Evolutionary conservation across 106 monocot genomes (phyloP).

Genomic region (Agapanthus africanus): DNA sequence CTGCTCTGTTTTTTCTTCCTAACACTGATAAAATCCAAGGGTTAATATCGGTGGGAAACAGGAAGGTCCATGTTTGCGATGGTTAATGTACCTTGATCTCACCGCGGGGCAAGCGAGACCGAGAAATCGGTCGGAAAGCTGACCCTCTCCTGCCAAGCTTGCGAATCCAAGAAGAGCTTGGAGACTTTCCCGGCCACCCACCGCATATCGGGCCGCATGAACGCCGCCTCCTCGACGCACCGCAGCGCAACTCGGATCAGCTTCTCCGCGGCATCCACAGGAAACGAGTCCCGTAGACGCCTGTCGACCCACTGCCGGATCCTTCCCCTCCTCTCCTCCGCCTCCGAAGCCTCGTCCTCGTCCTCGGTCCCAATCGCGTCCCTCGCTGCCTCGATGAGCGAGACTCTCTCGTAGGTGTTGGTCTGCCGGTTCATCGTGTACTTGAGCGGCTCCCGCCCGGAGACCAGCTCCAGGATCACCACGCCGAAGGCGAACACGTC

Average conservation of each 20-base stretch:
- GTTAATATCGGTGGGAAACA: too few species aligned
- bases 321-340: conserved; percentile 23
- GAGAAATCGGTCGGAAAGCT: conserved; percentile 36
- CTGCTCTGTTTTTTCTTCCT: too few species aligned
- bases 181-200: conserved; percentile 66
- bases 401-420: conserved; percentile 24
- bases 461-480: conserved; percentile 69
- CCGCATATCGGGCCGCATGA: conserved; percentile 47
- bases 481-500: conserved; percentile 74
- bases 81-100: too few species aligned
- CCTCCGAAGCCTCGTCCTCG: background rate
- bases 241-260: conserved; percentile 41
- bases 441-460: conserved; percentile 38
- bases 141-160: conserved; percentile 44
- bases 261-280: conserved; percentile 58
- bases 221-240: conserved; percentile 45
- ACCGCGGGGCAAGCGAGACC: conserved; percentile 53
- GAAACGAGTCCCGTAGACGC: conserved; percentile 72
- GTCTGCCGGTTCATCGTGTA: conserved; percentile 2
- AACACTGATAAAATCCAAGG: too few species aligned
- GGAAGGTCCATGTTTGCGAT: too few species aligned
- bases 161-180: conserved; percentile 44
- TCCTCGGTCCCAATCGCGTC: conserved; percentile 7
- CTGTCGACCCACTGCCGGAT: conserved; percentile 65
- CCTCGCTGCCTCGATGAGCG: conserved; percentile 58